phyloP scores from a whole-genome alignment of 306 rosid species.

The Trichosanthes truncata region DNA sequence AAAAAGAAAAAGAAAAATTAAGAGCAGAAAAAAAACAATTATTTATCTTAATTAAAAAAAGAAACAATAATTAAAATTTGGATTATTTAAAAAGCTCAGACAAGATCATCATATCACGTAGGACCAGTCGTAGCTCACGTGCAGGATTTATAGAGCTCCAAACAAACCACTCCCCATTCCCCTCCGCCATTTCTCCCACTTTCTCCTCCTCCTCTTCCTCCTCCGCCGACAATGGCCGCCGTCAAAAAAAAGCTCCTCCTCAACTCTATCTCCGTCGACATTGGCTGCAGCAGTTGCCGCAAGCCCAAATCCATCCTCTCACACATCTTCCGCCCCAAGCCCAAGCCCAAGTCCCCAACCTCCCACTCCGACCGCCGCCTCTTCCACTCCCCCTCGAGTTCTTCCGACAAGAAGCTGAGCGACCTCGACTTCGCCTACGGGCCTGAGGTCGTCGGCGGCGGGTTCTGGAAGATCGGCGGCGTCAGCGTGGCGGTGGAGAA shows the following conservation, averaged over 20 bases:
- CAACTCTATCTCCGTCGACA: conserved; percentile 1
- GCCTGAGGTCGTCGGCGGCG: background rate
- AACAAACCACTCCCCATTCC: background rate
- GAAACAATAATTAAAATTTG: background rate
- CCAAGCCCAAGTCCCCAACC: background rate
- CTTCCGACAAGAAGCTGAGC: background rate
- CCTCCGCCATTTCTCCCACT: background rate
- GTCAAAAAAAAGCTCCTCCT: background rate
- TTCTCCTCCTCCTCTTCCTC: background rate
- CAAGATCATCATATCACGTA: conserved; percentile 3
- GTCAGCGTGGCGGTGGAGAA: conserved; percentile 13
- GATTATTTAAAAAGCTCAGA: background rate
- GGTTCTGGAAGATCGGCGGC: background rate
- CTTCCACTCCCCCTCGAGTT: background rate
- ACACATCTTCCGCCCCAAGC: background rate
- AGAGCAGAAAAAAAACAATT: background rate
- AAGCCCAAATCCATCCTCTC: background rate
- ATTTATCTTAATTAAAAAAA: background rate
- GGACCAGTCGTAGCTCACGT: conserved; percentile 11
- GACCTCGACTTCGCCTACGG: background rate
- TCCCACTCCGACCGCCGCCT: background rate
- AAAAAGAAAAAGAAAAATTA: no score
- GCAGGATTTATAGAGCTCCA: background rate
- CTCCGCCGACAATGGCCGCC: background rate
- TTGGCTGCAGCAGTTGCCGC: conserved; percentile 3